Conservation (phyloP, 2,329 filamentous ascomycete species). For the Aspergillus aculeatinus region DNA sequence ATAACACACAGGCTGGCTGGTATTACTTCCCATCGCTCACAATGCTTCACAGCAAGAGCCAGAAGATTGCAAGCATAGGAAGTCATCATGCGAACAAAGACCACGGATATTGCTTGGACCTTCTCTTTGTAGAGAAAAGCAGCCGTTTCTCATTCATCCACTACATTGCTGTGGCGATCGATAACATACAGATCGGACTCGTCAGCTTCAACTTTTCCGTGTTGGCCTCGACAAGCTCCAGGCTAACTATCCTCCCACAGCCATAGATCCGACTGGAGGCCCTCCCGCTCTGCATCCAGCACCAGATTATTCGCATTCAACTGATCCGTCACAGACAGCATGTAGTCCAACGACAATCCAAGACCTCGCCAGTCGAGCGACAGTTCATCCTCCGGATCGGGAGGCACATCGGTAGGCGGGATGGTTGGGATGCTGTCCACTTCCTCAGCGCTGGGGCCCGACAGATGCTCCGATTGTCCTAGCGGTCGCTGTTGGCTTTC, state of each 20-base stretch:
- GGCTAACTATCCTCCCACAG: constrained; percentile 19
- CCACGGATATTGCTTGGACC: too few relatives aligned
- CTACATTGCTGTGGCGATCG: too few relatives aligned
- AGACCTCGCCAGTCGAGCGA: constrained; percentile 22
- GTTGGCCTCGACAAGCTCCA: too few relatives aligned
- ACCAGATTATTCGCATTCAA: constrained; percentile 20
- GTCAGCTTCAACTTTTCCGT: too few relatives aligned
- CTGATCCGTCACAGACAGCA: constrained; percentile 22
- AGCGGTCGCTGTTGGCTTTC: neutral
- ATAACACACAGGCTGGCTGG: too few relatives aligned
- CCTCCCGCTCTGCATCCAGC: constrained; percentile 17
- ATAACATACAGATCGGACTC: too few relatives aligned
- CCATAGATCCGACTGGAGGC: constrained; percentile 19
- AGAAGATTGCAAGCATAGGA: too few relatives aligned
- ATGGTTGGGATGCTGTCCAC: neutral
- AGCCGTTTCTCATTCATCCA: too few relatives aligned
- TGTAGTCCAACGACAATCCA: constrained; percentile 23
- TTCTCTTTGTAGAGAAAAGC: too few relatives aligned
- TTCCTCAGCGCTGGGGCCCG: neutral
- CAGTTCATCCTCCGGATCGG: constrained; percentile 14
- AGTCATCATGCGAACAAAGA: too few relatives aligned
- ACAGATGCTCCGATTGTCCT: neutral
- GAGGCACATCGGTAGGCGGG: neutral
- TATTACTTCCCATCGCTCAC: too few relatives aligned
- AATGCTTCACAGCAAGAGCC: too few relatives aligned